These are phyloP conservation scores for Echinosophora koreensis DNA, from an alignment of 306 rosid species.

Conservation along the genomic window DNA sequence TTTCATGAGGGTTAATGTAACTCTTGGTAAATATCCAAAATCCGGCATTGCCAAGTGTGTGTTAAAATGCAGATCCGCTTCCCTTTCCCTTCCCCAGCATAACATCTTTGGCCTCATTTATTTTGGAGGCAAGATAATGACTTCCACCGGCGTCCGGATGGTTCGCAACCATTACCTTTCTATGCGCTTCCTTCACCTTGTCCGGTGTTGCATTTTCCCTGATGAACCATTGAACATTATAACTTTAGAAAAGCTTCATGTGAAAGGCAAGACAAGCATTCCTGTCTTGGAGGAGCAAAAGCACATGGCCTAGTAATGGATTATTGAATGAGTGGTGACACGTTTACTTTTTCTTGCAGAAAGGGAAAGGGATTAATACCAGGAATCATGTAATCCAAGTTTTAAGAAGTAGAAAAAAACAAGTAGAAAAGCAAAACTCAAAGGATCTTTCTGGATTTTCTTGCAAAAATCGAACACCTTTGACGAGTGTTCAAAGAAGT, in stretches of 20 bases:
- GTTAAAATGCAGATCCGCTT: conserved; percentile 67
- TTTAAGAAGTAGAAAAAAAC: background rate
- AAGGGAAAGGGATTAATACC: background rate
- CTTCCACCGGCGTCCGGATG: conserved; percentile 88
- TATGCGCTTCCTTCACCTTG: conserved; percentile 83
- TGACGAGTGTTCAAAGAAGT: background rate
- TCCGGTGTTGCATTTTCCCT: conserved; percentile 70
- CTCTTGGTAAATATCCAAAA: background rate
- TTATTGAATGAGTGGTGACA: background rate
- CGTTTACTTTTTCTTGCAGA: background rate
- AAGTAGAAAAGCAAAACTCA: background rate
- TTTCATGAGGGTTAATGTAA: background rate
- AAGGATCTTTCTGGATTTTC: background rate
- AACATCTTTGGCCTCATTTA: conserved; percentile 78
- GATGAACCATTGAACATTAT: conserved; percentile 38
- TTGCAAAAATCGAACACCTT: background rate
- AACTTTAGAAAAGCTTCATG: background rate
- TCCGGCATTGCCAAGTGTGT: background rate
- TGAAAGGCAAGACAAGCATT: conserved; percentile 6
- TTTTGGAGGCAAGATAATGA: conserved; percentile 84
- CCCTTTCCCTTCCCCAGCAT: conserved; percentile 72
- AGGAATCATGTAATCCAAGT: background rate
- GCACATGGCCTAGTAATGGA: background rate
- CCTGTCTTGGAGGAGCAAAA: background rate
- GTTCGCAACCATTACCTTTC: conserved; percentile 81